phyloP scores from a whole-genome alignment of 495 filamentous ascomycete genomes.

The Aspergillus biplanus region DNA sequence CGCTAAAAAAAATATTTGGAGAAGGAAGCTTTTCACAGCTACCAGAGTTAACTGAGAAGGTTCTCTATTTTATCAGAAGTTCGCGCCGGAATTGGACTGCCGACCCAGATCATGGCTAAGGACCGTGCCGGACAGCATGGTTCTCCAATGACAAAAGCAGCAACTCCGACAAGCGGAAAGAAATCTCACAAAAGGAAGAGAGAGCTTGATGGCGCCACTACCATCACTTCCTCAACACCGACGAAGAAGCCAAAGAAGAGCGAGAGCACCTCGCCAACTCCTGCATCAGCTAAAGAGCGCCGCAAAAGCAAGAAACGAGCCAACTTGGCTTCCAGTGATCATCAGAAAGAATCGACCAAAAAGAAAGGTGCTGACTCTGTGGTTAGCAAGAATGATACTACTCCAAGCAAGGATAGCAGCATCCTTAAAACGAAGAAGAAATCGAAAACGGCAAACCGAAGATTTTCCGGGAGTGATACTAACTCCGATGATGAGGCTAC shows the following conservation, averaged over 20 bases:
- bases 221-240: constrained; percentile 34
- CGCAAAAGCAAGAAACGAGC: constrained; percentile 33
- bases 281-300: constrained; percentile 21
- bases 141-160: constrained; percentile 24
- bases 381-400: constrained; percentile 27
- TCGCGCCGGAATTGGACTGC: constrained; percentile 14
- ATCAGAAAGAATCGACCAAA: constrained; percentile 28
- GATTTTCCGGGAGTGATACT: constrained; percentile 23
- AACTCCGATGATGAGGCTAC: constrained; percentile 24
- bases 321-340: constrained; percentile 22
- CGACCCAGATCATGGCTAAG: constrained; percentile 33
- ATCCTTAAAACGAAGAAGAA: constrained; percentile 32
- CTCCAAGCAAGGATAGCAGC: constrained; percentile 27
- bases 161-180: constrained; percentile 27
- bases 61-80: not conserved
- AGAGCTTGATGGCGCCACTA: constrained; percentile 31
- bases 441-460: constrained; percentile 34
- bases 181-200: constrained; percentile 47
- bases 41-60: constrained; percentile 8
- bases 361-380: constrained; percentile 38
- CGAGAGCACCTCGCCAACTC: constrained; percentile 25
- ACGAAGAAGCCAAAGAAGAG: constrained; percentile 46
- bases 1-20: constrained; percentile 30
- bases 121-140: constrained; percentile 24
- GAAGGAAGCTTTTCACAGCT: constrained; percentile 17